These are phyloP conservation scores for Pyrenochaeta sp. DNA, from an alignment of 2,329 filamentous ascomycete genomes.

Conservation along the genomic window DNA sequence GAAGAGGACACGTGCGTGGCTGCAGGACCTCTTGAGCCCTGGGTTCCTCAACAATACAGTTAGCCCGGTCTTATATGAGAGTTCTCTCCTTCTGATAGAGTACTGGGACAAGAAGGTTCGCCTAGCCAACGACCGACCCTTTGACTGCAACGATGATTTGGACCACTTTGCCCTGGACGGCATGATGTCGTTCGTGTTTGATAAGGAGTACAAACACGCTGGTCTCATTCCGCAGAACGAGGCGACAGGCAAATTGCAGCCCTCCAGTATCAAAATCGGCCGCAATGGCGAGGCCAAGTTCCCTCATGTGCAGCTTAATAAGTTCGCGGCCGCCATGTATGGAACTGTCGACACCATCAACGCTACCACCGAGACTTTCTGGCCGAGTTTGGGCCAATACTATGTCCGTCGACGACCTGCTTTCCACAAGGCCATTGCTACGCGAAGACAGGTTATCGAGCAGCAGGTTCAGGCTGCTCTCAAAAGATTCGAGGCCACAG, in stretches of 20 bases:
- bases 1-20: constrained; percentile 9
- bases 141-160: constrained; percentile 3
- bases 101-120: constrained; percentile 1
- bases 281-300: constrained; percentile 1
- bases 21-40: not conserved
- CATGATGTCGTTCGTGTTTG: constrained; percentile 3
- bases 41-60: constrained; percentile 1
- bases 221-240: constrained; percentile 2
- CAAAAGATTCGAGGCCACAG: constrained; percentile 1
- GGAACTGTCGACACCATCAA: constrained; percentile 6
- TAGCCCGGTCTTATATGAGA: constrained; percentile 1
- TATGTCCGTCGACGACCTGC: constrained; percentile 1
- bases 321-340: constrained; percentile 2
- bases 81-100: not conserved
- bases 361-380: constrained; percentile 1
- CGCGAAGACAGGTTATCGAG: constrained; percentile 1
- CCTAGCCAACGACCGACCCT: not conserved
- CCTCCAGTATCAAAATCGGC: not conserved
- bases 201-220: not conserved
- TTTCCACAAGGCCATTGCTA: not conserved
- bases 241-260: not conserved
- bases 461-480: constrained; percentile 4
- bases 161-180: constrained; percentile 4
- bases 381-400: not conserved
- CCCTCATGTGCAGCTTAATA: not conserved